phyloP scores from a whole-genome alignment of 768 basidiomycete genomes.

The Postia placenta region DNA sequence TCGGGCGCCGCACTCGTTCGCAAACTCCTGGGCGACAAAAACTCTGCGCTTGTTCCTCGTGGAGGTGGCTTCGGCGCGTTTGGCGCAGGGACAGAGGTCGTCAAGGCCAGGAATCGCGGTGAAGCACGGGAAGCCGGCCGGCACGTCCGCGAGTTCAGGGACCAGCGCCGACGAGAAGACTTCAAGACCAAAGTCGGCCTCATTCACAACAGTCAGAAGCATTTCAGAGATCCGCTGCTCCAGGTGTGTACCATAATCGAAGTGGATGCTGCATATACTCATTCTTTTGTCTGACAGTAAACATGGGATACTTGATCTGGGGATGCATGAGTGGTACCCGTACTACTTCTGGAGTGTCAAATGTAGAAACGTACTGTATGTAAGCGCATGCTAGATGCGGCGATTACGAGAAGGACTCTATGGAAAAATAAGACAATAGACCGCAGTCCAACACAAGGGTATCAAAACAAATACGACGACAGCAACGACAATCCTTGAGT shows the following conservation, averaged over 20 bases:
- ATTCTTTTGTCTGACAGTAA: slow-evolving; percentile 10
- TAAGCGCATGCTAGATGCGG: background rate
- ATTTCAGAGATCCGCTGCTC: slow-evolving; percentile 69
- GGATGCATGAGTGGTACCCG: background rate
- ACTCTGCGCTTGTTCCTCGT: slow-evolving; percentile 77
- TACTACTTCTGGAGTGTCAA: background rate
- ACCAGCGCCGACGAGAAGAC: slow-evolving; percentile 70
- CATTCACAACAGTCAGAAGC: slow-evolving; percentile 82
- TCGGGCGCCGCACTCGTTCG: slow-evolving; percentile 76
- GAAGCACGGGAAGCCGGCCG: slow-evolving; percentile 91
- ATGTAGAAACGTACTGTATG: background rate
- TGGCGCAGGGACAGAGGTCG: slow-evolving; percentile 73
- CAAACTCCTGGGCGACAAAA: slow-evolving; percentile 71
- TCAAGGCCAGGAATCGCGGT: slow-evolving; percentile 90
- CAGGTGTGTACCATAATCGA: slow-evolving; percentile 31
- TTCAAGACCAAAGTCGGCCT: slow-evolving; percentile 83
- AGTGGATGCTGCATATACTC: background rate
- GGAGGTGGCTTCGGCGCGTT: slow-evolving; percentile 85
- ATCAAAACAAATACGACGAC: background rate
- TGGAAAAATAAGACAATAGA: background rate
- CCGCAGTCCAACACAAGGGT: background rate
- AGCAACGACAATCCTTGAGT: background rate
- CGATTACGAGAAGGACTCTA: background rate
- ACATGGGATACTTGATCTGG: background rate
- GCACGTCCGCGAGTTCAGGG: slow-evolving; percentile 78